phyloP scores from a whole-genome alignment of 768 basidiomycete genomes.

The Mycena vitilis region DNA sequence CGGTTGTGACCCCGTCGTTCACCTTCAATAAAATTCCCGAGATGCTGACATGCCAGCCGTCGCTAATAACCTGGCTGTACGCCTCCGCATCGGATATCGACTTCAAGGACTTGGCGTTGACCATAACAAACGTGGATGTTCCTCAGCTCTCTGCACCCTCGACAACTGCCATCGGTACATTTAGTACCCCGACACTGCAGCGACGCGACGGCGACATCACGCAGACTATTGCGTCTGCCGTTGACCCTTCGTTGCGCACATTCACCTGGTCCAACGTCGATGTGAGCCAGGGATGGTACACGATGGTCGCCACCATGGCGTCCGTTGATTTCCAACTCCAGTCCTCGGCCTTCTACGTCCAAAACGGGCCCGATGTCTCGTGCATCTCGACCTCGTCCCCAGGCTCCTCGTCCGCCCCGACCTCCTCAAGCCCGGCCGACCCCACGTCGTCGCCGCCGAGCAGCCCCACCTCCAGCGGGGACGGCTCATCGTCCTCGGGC shows the following conservation, averaged over 20 bases:
- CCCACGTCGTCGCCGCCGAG: slow-evolving; percentile 33
- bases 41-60: slow-evolving; percentile 50
- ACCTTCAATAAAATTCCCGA: slow-evolving; percentile 40
- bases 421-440: slow-evolving; percentile 32
- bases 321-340: slow-evolving; percentile 28
- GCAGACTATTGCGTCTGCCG: neutral
- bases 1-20: slow-evolving; percentile 28
- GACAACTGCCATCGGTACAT: neutral
- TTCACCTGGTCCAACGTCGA: slow-evolving; percentile 61
- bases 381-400: slow-evolving; percentile 42
- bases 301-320: slow-evolving; percentile 45
- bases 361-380: slow-evolving; percentile 46
- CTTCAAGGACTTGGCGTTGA: neutral
- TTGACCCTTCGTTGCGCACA: slow-evolving; percentile 41
- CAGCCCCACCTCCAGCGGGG: slow-evolving; percentile 35
- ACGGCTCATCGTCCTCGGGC: slow-evolving; percentile 30
- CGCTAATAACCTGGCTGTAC: slow-evolving; percentile 44
- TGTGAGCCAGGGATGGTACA: slow-evolving; percentile 63
- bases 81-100: neutral
- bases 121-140: slow-evolving; percentile 28
- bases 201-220: slow-evolving; percentile 12
- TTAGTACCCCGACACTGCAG: neutral
- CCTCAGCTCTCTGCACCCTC: slow-evolving; percentile 10
- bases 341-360: slow-evolving; percentile 48
- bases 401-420: slow-evolving; percentile 12